Evolutionary conservation across 2,329 filamentous ascomycete genomes (phyloP).

Genomic region (Xylaria sp.): DNA sequence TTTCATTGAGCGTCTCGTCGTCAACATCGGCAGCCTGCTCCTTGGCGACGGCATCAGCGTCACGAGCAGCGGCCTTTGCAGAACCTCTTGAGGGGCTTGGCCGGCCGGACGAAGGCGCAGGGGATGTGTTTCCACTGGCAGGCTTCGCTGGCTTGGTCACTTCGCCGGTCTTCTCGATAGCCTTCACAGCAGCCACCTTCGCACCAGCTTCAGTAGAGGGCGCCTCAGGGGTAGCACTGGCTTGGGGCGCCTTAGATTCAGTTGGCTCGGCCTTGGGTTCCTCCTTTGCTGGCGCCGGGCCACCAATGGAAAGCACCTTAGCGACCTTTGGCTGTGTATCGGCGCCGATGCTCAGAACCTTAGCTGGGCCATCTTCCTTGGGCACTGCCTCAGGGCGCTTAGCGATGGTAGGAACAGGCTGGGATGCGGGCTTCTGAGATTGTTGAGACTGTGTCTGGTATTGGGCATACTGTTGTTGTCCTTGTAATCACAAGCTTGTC

Average conservation of each 20-base stretch:
- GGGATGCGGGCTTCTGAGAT: constrained; percentile 37
- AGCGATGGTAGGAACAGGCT: constrained; percentile 51
- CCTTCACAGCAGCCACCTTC: constrained; percentile 82
- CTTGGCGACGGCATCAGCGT: constrained; percentile 77
- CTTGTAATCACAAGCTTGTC: constrained; percentile 24
- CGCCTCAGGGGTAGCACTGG: constrained; percentile 28
- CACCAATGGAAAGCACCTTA: constrained; percentile 75
- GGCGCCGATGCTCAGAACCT: constrained; percentile 59
- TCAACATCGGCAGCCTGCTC: constrained; percentile 72
- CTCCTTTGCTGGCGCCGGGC: constrained; percentile 48
- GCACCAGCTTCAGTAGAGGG: constrained; percentile 52
- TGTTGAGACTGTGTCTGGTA: constrained; percentile 48
- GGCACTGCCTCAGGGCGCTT: constrained; percentile 52
- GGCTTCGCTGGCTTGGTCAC: constrained; percentile 43
- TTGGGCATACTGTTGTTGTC: constrained; percentile 49
- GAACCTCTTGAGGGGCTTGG: constrained; percentile 67
- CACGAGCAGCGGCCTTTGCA: constrained; percentile 50
- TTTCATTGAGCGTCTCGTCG: constrained; percentile 75
- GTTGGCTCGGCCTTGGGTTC: constrained; percentile 43
- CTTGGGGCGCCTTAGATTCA: constrained; percentile 28
- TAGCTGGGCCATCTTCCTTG: constrained; percentile 51
- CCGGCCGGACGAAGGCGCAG: constrained; percentile 75
- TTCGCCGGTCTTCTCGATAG: constrained; percentile 85
- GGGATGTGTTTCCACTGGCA: constrained; percentile 67
- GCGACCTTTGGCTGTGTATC: constrained; percentile 50